Base-by-base conservation (phyloP, 129 eudicot species). In the Pseudognaphalium luteoalbum region DNA sequence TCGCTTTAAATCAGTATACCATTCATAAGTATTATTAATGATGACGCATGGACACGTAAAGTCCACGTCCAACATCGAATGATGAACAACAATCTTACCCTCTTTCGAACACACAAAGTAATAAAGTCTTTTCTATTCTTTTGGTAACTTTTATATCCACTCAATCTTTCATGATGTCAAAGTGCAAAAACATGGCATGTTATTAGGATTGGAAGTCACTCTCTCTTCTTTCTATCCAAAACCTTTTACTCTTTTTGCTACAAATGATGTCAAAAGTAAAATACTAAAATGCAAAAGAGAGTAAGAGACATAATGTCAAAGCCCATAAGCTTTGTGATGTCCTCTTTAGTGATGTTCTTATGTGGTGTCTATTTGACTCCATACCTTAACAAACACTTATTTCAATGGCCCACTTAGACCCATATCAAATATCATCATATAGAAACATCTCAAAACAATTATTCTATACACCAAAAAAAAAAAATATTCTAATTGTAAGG, bases 121-220 rank as follows among this genome's bases (percentile, higher is more conserved):
- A 17, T 52, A 72, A 64, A 65, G 78, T 71, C 16, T 63, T 47
- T 58, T 57, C 70, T 78, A 62, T 79, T 66, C 63, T 74, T 73
- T 73, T 22, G 62, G n/a, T 39, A 80, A 15, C 79, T 80, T 73
- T 66, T 57, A 65, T 57, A 80, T 73, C 79, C 83, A 80, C 79
- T 68, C 79, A 80, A 73, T 73, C 64, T 66, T 80, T 80, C 75
- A 80, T 80, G 79, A 80, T 80, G 63, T 80, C 83, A 80, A 80
- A 80, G 79, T 73, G 75, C 32, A 78, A 77, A 78, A 59, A 47
- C 68, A 60, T 60, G 44, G 56, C 71, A 78, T 78, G 76, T 78
- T 51, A 56, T 78, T 51, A 56, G 22, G 68, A 80, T 80, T 80
- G 79, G 74, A 80, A 73, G 75, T 80, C 79, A 56, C 75, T 73